These are phyloP conservation scores for Heliamphora exappendiculata DNA, from an alignment of 148 eudicot species.

Conservation along the genomic window DNA sequence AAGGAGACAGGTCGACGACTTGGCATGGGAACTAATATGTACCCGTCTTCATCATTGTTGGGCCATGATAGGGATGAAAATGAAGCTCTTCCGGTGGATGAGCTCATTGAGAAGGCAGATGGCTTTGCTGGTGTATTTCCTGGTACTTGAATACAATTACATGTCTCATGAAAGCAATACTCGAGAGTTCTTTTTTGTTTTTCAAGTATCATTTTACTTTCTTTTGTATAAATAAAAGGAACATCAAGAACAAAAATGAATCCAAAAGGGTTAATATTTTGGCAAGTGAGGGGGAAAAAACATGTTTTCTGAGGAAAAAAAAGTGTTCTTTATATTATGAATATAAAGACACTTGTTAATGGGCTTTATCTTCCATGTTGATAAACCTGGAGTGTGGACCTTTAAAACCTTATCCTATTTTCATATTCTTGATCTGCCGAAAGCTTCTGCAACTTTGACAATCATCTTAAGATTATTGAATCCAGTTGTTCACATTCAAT, in stretches of 20 bases:
- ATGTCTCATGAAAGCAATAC: neutral
- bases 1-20: conserved; percentile 70
- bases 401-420: neutral
- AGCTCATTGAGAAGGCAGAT: conserved; percentile 58
- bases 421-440: neutral
- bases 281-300: neutral
- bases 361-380: neutral
- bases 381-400: neutral
- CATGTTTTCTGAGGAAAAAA: neutral
- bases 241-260: neutral
- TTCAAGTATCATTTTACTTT: neutral
- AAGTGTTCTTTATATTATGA: neutral
- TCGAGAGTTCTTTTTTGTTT: neutral
- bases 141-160: conserved; percentile 21
- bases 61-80: conserved; percentile 36
- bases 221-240: neutral
- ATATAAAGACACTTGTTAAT: neutral
- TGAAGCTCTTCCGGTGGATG: conserved; percentile 54
- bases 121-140: conserved; percentile 74
- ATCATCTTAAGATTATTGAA: neutral
- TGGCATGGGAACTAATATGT: conserved; percentile 71
- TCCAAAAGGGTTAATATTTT: neutral
- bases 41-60: conserved; percentile 54
- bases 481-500: neutral
- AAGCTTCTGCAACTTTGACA: neutral